Base-by-base conservation (phyloP, 2,329 filamentous ascomycete species). In the Monilinia laxa region DNA sequence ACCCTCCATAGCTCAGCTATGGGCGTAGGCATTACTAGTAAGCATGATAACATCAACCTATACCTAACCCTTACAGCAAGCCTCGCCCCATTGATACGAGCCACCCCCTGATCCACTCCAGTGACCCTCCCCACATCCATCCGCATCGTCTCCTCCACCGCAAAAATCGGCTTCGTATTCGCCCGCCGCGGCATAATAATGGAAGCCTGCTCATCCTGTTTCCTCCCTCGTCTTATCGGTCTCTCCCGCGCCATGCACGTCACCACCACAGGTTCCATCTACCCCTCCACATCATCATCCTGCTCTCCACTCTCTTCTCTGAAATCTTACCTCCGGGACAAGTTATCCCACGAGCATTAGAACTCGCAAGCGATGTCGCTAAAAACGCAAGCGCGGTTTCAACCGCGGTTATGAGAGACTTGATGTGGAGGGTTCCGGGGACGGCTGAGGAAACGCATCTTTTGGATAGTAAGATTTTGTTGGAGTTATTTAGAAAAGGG, bases 161-260 rank as follows among this genome's bases (percentile, higher is more conserved):
- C 89, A 2, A 90, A 89, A 74, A 84, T 92, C 69, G 90, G 90
- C 63, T 91, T 92, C 75, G 89, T 92, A 23, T 93, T 93, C 76
- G 82, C 84, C 31, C 84, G 89, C 35, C 82, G 90, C 54, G 90
- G 90, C 1, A 81, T 93, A 73, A 82, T 86, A 68, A 88, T 90
- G 84, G 90, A 93, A 77, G 89, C 88, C 0, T 88, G 85, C 74
- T 87, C 83, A 62, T 88, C 85, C 11, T 93, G 84, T 77, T 93
- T 91, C 80, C 81, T 93, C 47, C 90, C 90, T 2, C 83, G 88
- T 0, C 80, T 92, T 35, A 83, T 92, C 68, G 90, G 90, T 67
- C 80, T 83, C 65, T 83, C 83, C 18, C 82, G 84, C 70, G 88
- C 89, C 0, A 78, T 89, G 75, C 85, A 89, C 73, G 81, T 91